phyloP scores from a whole-genome alignment of 768 basidiomycete species.

The Mycena rebaudengoi region DNA sequence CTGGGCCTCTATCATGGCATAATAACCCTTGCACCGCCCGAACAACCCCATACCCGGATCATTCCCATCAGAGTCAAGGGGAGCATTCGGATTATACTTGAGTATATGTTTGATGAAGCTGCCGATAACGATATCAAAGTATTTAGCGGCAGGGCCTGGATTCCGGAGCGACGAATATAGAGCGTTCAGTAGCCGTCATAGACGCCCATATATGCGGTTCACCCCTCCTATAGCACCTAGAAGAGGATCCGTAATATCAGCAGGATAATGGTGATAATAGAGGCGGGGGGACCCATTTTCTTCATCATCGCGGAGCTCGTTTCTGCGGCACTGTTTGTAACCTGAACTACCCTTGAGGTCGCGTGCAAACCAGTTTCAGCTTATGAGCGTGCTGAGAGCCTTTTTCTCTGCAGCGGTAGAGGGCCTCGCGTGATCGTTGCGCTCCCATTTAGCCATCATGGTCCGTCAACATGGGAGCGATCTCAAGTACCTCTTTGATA shows the following conservation, averaged over 20 bases:
- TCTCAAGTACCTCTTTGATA: background rate
- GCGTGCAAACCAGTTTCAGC: conserved; percentile 7
- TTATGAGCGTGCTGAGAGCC: background rate
- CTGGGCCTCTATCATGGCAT: conserved; percentile 33
- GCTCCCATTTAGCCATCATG: background rate
- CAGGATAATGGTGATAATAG: conserved; percentile 33
- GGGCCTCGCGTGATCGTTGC: background rate
- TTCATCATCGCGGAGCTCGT: conserved; percentile 30
- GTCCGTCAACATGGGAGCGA: background rate
- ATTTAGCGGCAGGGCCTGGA: background rate
- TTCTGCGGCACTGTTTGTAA: conserved; percentile 25
- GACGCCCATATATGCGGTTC: conserved; percentile 6
- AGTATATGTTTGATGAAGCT: background rate
- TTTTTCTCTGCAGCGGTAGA: too few species aligned
- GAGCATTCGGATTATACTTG: background rate
- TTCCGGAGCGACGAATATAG: background rate
- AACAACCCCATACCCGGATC: conserved; percentile 1
- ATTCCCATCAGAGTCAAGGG: too few species aligned
- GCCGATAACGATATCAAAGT: background rate
- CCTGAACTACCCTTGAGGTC: conserved; percentile 30
- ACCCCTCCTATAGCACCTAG: conserved; percentile 23
- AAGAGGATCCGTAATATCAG: conserved; percentile 28
- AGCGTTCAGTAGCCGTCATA: background rate
- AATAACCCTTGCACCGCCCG: background rate
- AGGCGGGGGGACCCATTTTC: conserved; percentile 21